Evolutionary conservation across 352 stramenopile genomes (phyloP), one percentile per base, ranked within the genome.

Genomic region (Globisporangium middletonii): DNA sequence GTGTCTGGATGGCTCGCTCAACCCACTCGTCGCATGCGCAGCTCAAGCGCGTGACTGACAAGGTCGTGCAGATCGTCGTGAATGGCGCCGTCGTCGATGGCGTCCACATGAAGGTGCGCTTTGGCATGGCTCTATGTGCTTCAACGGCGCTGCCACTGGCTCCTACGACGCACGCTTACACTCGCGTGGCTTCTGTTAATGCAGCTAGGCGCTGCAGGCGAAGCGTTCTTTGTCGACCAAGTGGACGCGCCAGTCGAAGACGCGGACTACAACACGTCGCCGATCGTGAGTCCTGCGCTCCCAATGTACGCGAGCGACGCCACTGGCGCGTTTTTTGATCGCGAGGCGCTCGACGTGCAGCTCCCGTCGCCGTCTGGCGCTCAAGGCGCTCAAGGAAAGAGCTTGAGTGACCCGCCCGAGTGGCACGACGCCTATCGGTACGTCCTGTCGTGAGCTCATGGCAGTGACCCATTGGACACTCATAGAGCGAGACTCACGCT

Each of bases 221-320:
- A 94, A 50, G 84, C 77, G 6, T 90, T 87, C 68, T 94, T 94
- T 57, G 77, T 92, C 6, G 73, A 89, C 38, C 59, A 73, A 45
- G 75, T 83, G 53, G 60, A 82, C 11, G 65, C 83, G 41, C 73
- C 70, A 1, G 77, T 86, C 18, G 43, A 48, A 26, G 72, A 83
- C 19, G 72, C 83, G 2, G 81, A 88, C 46, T 88, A 89, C 62
- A 71, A 60, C 27, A 86, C 77, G 28, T 92, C 82, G 23, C 77
- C 82, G 5, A 59, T 89, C 11, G 67, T 57, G 15, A 89, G 76
- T 53, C 77, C 82, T 6, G 16, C n/a, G 43, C 43, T 48, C 18
- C 43, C 43, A 26, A 26, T 48, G 43, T 48, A 48, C 19, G 43
- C 43, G 43, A 48, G 43, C 41, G 41, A 45, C 15, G n/a, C 15